Base-by-base conservation (phyloP, 768 basidiomycete genomes). In the Boletus vermiculosoides region DNA sequence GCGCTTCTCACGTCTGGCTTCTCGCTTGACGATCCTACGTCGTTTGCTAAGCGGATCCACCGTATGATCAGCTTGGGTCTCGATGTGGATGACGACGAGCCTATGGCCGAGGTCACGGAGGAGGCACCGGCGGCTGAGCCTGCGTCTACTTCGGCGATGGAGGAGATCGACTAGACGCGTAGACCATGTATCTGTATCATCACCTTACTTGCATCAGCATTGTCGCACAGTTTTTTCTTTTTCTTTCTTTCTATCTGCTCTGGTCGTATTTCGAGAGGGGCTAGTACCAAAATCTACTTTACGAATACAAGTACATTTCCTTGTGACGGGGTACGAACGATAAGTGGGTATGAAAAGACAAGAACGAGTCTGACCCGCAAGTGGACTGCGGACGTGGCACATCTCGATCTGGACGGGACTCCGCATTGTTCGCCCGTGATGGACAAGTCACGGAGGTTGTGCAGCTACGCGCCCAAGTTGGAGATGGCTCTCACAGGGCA, bases 1-100 rank as follows among this genome's bases (percentile, higher is more conserved):
- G 90, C 96, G 3, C 86, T 98, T 60, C 87, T 97, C 63, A 94
- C 93, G 16, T 94, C 92, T 50, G 92, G 92, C 50, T 99, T 99
- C 83, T 86, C 92, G 53, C 87, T 99, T 57, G 94, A 98, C 63
- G 92, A 95, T 73, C 96, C 97, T 28, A 85, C 90, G 59, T 92
- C 90, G 55, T 98, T 97, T 73, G 91, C 94, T 59, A 89, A 90
- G 80, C 91, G 96, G 63, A 98, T 98, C 74, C 85, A 96, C 82
- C 87, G 94, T 60, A 98, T 98, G 96, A 95, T 99, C 61, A 82
- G 83, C 37, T 81, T 94, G 64, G 92, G 91, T 66, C 85, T 95
- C 58, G 92, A 95, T 67, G 90, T 92, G 58, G 90, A 92, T 45
- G 92, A 93, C 41, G 88, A 89, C 31, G 81, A 84, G 62, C 54